Evolutionary conservation across 306 rosid genomes (phyloP).

Genomic region (Gillenia trifoliata): DNA sequence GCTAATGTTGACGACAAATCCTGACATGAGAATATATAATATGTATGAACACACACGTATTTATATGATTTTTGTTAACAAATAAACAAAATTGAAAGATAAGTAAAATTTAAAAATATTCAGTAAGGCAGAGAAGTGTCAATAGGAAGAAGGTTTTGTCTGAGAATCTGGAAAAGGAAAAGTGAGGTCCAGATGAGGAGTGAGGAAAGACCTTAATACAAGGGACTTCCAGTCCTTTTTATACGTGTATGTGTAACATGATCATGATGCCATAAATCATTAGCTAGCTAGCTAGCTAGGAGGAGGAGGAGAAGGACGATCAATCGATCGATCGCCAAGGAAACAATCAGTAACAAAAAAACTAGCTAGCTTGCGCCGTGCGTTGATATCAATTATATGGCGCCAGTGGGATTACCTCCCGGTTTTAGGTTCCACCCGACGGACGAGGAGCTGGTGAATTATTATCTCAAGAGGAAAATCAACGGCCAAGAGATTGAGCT

Average conservation of each 20-base stretch:
- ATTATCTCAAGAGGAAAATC: conserved; percentile 88
- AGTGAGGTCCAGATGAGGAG: conserved; percentile 22
- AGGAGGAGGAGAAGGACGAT: neutral
- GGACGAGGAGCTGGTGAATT: conserved; percentile 94
- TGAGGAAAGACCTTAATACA: conserved; percentile 42
- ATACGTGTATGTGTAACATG: conserved; percentile 29
- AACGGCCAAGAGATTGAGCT: conserved; percentile 92
- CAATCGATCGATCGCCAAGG: too few species aligned
- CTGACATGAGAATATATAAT: neutral
- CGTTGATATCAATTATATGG: conserved; percentile 36
- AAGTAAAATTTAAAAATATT: neutral
- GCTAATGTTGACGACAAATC: too few species aligned
- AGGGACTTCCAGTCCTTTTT: conserved; percentile 55
- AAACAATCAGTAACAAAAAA: neutral
- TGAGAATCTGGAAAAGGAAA: conserved; percentile 83
- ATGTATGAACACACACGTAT: neutral
- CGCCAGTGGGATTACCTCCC: conserved; percentile 98
- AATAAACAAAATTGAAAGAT: neutral
- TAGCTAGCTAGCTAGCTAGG: neutral
- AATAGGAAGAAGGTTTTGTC: conserved; percentile 64
- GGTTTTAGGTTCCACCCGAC: conserved; percentile 99
- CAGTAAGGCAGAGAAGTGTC: neutral
- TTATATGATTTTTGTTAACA: neutral
- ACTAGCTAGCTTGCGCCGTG: neutral
- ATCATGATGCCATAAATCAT: conserved; percentile 25